Evolutionary conservation across 495 filamentous ascomycete genomes (phyloP).

Genomic region (Penicillium antarcticum): DNA sequence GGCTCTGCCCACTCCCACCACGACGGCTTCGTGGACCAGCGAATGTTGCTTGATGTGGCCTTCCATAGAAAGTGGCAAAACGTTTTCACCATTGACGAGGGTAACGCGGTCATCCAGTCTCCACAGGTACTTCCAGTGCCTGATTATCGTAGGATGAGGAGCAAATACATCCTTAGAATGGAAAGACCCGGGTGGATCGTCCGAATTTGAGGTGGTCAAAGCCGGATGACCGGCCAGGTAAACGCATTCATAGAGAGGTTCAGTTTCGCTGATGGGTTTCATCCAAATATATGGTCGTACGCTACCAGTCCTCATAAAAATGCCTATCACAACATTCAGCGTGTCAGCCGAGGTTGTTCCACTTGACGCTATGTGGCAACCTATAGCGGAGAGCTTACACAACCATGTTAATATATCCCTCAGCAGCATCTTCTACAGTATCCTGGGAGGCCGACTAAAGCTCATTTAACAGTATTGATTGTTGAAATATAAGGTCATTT

Average conservation of each 20-base stretch:
- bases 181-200: slow-evolving; percentile 48
- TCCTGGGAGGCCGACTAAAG: too few species aligned
- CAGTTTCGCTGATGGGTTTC: slow-evolving; percentile 39
- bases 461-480: too few species aligned
- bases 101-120: slow-evolving; percentile 63
- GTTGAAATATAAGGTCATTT: too few species aligned
- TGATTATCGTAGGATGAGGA: slow-evolving; percentile 55
- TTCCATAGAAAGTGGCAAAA: slow-evolving; percentile 62
- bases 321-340: too few species aligned
- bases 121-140: slow-evolving; percentile 62
- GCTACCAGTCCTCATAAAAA: too few species aligned
- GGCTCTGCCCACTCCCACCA: slow-evolving; percentile 52
- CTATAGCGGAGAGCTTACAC: too few species aligned
- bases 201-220: slow-evolving; percentile 51
- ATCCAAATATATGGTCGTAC: slow-evolving; percentile 39
- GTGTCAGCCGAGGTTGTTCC: too few species aligned
- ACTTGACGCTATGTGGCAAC: too few species aligned
- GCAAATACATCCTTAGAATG: slow-evolving; percentile 61
- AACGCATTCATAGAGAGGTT: slow-evolving; percentile 49
- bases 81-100: slow-evolving; percentile 67
- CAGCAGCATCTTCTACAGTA: too few species aligned
- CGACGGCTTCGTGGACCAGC: slow-evolving; percentile 53
- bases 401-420: too few species aligned
- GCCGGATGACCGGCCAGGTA: slow-evolving; percentile 50
- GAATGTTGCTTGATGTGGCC: slow-evolving; percentile 49